These are phyloP conservation scores for Cinnamomum chago DNA, from an alignment of 164 flowering plant species.

Conservation along the genomic window DNA sequence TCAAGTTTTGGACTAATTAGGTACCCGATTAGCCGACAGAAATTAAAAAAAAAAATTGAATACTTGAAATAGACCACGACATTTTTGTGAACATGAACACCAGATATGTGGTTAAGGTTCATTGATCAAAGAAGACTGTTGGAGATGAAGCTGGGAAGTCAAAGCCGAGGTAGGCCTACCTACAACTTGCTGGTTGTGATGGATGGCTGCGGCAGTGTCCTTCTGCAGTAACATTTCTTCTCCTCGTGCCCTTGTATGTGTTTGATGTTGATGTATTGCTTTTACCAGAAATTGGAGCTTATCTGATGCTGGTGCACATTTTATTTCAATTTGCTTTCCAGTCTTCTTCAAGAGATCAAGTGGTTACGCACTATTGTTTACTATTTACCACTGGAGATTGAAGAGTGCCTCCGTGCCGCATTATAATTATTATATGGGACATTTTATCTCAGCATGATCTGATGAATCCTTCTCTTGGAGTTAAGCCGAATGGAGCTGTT, in stretches of 20 bases:
- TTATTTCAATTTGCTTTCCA: slow-evolving; percentile 33
- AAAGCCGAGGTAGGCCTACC: slow-evolving; percentile 42
- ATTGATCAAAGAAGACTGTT: slow-evolving; percentile 19
- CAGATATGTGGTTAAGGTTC: slow-evolving; percentile 20
- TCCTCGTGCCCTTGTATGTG: slow-evolving; percentile 12
- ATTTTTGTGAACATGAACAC: slow-evolving; percentile 1
- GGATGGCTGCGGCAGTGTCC: slow-evolving; percentile 15
- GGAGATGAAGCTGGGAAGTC: slow-evolving; percentile 17
- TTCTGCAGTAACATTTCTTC: slow-evolving; percentile 21
- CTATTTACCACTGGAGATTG: slow-evolving; percentile 42
- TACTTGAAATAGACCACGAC: slow-evolving; percentile 5
- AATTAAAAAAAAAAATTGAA: not conserved
- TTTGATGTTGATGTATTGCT: slow-evolving; percentile 60
- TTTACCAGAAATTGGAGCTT: slow-evolving; percentile 53
- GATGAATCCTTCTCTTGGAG: slow-evolving; percentile 39
- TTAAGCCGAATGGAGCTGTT: slow-evolving; percentile 63
- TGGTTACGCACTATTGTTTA: slow-evolving; percentile 33
- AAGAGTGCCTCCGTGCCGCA: slow-evolving; percentile 37
- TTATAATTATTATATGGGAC: slow-evolving; percentile 35
- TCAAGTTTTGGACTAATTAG: not conserved
- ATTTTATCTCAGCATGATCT: slow-evolving; percentile 36
- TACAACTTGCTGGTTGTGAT: slow-evolving; percentile 15
- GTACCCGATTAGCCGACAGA: not conserved
- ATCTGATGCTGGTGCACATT: slow-evolving; percentile 26
- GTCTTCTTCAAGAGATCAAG: slow-evolving; percentile 37